Evolutionary conservation across 495 filamentous ascomycete species (phyloP), one percentile per base, ranked within the genome.

Genomic region (Glonium stellatum): DNA sequence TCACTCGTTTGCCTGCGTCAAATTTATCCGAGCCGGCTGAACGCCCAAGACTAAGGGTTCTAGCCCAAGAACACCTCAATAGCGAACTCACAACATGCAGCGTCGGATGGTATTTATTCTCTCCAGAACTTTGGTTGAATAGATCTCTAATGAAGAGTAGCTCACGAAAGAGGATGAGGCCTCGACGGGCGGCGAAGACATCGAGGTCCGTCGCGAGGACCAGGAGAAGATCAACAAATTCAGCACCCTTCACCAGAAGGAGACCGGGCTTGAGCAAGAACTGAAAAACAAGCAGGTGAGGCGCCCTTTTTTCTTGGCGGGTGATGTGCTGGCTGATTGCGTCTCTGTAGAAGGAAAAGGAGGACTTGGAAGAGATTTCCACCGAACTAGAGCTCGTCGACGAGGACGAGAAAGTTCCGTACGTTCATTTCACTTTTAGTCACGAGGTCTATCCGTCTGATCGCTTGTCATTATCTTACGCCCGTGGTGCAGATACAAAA

Each of bases 151-250:
- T 35, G 5, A 18, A 12, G 12, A 6, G 15, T 55, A 98, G 93
- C 86, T 98, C 63, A 89, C 89, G 15, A 91, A 86, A 70, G 93
- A 95, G 73, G 93, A 98, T 58, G 93, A 97, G 73, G 78, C 76
- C 62, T 76, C 84, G 12, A 77, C 84, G 31, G 85, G 78, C 55
- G 78, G 81, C 48, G 87, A 92, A 41, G 91, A 97, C 60, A 85
- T 88, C 61, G 87, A 96, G 71, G 93, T 98, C 54, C 87, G 92
- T 39, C 87, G 90, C 65, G 92, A 96, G 67, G 93, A 98, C 71
- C 93, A 98, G 73, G 91, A 98, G 75, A 95, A 91, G 73, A 98
- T 98, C 80, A 98, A 97, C 75, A 87, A 86, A 54, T 98, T 98
- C 78, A 97, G 92, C 72, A 84, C 91, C 39, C 79, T 98, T 52